Base-by-base conservation (phyloP, 495 filamentous ascomycete species). In the Aspergillus cavernicola region DNA sequence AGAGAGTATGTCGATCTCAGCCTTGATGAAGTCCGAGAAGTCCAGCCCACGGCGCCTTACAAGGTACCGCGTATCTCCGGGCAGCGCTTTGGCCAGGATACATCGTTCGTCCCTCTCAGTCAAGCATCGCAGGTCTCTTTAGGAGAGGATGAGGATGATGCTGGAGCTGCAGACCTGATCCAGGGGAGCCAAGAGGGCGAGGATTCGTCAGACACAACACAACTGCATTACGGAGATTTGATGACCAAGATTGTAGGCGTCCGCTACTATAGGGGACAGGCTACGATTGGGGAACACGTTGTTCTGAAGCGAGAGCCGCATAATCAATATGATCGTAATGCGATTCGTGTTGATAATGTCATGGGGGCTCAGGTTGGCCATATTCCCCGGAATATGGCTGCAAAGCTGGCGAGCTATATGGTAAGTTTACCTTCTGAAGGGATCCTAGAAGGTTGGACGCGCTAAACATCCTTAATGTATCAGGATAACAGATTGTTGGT, bases 271-370 rank as follows among this genome's bases (percentile, higher is more conserved):
- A 71, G 63, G 22, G 90, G 89, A 5, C 62, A 80, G 51, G 88
- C 87, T 3, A 88, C 80, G 4, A 44, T 75, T 4, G 87, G 87
- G 12, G 92, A 97, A 63, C 76, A 81, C 52, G 86, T 93, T 1
- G 56, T 89, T 23, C 62, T 87, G 45, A 70, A 66, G 26, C 73
- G 92, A 56, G 87, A 96, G 51, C 85, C 88, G 2, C 50, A 60
- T 11, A 97, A 97, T 56, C 58, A 71, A 48, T 91, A 88, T 59
- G 89, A 93, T 59, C 52, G 63, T 3, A 95, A 95, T 72, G 90
- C 90, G 2, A 88, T 96, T 43, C 81, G 82, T 6, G 80, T 93
- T 2, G 74, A 86, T 54, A 96, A 95, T 67, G 87, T 90, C n/a
- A 80, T 86, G 66, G 78, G 85, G 18, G 64, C 52, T 3, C 90